A percentile compares a stretch with the other conserved stretches of the same genome.
These are phyloP conservation scores for Chaetomium sp. DNA, from an alignment of 2,329 filamentous ascomycete genomes.

Conservation along the genomic window DNA sequence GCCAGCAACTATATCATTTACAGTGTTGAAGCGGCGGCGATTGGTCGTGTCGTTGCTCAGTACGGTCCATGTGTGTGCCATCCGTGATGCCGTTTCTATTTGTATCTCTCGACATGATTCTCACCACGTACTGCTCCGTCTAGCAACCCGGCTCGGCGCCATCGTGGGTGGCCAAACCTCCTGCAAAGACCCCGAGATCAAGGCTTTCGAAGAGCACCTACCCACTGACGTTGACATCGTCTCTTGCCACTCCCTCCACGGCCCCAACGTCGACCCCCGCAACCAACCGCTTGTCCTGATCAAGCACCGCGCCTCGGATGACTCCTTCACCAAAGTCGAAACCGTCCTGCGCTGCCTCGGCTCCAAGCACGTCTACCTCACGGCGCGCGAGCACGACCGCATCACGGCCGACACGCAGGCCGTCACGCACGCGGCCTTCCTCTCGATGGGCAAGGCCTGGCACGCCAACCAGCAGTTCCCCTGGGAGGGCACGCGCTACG, in stretches of 20 bases:
- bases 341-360: constrained; percentile 78
- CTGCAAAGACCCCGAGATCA: constrained; percentile 95
- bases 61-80: constrained; percentile 84
- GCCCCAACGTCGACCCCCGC: constrained; percentile 82
- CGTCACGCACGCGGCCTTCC: constrained; percentile 94
- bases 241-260: constrained; percentile 95
- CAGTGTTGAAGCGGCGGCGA: constrained; percentile 91
- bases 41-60: constrained; percentile 81
- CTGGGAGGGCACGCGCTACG: constrained; percentile 94
- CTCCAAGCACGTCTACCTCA: constrained; percentile 85
- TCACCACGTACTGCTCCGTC: constrained; percentile 27
- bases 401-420: constrained; percentile 99
- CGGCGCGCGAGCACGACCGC: constrained; percentile 85
- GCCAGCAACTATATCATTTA: constrained; percentile 99
- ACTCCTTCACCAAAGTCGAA: constrained; percentile 77
- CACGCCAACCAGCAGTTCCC: constrained; percentile 93
- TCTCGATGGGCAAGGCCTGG: constrained; percentile 98
- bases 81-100: constrained; percentile 15
- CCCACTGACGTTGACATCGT: constrained; percentile 89
- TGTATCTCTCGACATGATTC: constrained; percentile 13
- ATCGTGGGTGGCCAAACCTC: constrained; percentile 98
- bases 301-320: constrained; percentile 82
- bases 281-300: constrained; percentile 92
- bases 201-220: constrained; percentile 86
- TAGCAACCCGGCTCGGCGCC: constrained; percentile 91